A percentile compares a stretch with the other conserved stretches of the same genome.
phyloP scores from a whole-genome alignment of 257 asterid species.

The Sherardia arvensis region DNA sequence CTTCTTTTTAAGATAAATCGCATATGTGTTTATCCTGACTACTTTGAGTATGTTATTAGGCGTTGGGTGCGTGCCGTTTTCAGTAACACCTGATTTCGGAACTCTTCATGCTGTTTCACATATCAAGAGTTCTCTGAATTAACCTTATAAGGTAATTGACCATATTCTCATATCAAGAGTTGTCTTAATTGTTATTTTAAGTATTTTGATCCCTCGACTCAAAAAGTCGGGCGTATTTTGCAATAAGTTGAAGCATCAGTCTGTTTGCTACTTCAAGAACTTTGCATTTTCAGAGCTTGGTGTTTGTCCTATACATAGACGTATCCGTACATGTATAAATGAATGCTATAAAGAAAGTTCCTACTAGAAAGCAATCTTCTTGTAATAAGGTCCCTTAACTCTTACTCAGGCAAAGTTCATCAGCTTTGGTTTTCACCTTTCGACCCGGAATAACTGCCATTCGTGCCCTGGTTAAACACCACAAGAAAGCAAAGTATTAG shows the following conservation, averaged over 20 bases:
- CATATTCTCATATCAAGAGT: constrained; percentile 4
- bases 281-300: not conserved
- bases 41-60: constrained; percentile 28
- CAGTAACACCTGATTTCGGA: constrained; percentile 26
- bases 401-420: not conserved
- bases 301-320: not conserved
- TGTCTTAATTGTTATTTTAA: not conserved
- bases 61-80: constrained; percentile 74
- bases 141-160: not conserved
- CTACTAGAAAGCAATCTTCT: not conserved
- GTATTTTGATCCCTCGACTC: not conserved
- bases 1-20: not conserved
- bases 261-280: not conserved
- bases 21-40: not conserved
- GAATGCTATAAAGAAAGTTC: not conserved
- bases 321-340: not conserved
- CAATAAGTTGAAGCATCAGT: not conserved
- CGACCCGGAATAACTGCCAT: constrained; percentile 5
- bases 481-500: not conserved
- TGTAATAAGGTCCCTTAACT: not conserved
- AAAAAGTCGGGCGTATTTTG: not conserved
- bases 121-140: not conserved
- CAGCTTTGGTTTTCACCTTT: not conserved
- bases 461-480: constrained; percentile 11
- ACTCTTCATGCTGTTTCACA: not conserved